Percentiles rank a stretch among this genome's conserved stretches.
phyloP scores from a whole-genome alignment of 495 filamentous ascomycete genomes.

The Cairneyella variabilis region DNA sequence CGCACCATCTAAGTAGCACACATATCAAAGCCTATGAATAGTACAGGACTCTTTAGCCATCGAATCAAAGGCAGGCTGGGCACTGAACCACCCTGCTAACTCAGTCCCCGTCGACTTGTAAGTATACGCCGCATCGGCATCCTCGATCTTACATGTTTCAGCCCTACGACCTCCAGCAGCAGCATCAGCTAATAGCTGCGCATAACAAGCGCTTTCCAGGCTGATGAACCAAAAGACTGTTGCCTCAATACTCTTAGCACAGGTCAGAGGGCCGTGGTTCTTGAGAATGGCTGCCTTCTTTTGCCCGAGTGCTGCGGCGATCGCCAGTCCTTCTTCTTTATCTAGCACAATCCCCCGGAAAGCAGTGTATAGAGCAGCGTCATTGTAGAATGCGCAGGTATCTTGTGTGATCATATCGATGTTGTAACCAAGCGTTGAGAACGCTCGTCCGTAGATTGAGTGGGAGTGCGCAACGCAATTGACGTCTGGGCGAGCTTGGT shows the following conservation, averaged over 20 bases:
- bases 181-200: slow-evolving; percentile 74
- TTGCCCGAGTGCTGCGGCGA: slow-evolving; percentile 57
- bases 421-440: slow-evolving; percentile 60
- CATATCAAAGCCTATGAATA: slow-evolving; percentile 30
- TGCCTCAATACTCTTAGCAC: slow-evolving; percentile 52
- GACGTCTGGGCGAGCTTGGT: slow-evolving; percentile 67
- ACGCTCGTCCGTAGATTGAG: slow-evolving; percentile 65
- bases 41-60: slow-evolving; percentile 34
- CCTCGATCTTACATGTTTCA: slow-evolving; percentile 60
- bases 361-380: slow-evolving; percentile 30
- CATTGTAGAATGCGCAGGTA: slow-evolving; percentile 62
- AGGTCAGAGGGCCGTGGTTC: slow-evolving; percentile 57
- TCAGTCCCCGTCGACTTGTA: slow-evolving; percentile 62
- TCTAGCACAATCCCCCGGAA: slow-evolving; percentile 75
- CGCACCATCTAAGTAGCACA: too few species aligned
- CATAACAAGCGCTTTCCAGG: slow-evolving; percentile 70
- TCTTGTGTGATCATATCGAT: slow-evolving; percentile 75
- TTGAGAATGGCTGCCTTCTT: slow-evolving; percentile 70
- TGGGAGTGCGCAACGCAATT: slow-evolving; percentile 71
- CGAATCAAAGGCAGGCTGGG: slow-evolving; percentile 68
- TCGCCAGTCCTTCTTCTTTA: slow-evolving; percentile 64
- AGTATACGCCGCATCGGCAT: slow-evolving; percentile 64
- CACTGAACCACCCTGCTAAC: slow-evolving; percentile 65
- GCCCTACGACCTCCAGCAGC: slow-evolving; percentile 63
- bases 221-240: slow-evolving; percentile 73